A percentile compares a stretch with the other conserved stretches of the same genome.
These are phyloP conservation scores for Beauveria sp. DNA, from an alignment of 2,329 filamentous ascomycete genomes.

Conservation along the genomic window DNA sequence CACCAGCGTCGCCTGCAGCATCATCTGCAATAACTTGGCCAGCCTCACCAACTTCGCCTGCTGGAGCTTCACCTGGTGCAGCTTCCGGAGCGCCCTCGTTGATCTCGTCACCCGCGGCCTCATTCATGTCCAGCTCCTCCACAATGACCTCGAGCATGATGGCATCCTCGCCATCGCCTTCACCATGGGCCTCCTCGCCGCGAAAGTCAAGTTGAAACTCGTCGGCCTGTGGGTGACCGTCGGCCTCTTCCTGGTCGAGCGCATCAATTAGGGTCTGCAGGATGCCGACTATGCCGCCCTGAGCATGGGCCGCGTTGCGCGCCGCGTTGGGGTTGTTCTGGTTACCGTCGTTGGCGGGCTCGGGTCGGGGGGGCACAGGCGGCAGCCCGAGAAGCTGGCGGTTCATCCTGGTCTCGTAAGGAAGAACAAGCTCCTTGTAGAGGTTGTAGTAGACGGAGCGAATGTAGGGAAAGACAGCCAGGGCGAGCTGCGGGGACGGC, in stretches of 20 bases:
- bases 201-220: neutral
- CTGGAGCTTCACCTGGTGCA: slow-evolving; percentile 1
- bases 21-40: neutral
- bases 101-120: slow-evolving; percentile 22
- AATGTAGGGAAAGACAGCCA: slow-evolving; percentile 41
- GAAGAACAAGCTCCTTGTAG: slow-evolving; percentile 37
- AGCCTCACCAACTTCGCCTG: neutral
- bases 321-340: neutral
- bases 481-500: slow-evolving; percentile 43
- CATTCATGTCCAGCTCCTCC: slow-evolving; percentile 21
- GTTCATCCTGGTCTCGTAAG: slow-evolving; percentile 42
- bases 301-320: slow-evolving; percentile 1
- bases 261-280: slow-evolving; percentile 30
- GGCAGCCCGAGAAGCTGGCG: slow-evolving; percentile 35
- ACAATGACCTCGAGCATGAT: slow-evolving; percentile 28
- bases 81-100: neutral
- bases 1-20: neutral
- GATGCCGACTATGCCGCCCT: slow-evolving; percentile 27
- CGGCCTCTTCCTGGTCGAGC: slow-evolving; percentile 27
- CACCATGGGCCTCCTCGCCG: slow-evolving; percentile 7
- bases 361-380: slow-evolving; percentile 18
- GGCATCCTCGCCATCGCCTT: slow-evolving; percentile 19
- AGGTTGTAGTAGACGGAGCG: slow-evolving; percentile 38
- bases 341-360: slow-evolving; percentile 10
- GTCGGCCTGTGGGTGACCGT: slow-evolving; percentile 14